These are phyloP conservation scores for Coleophoma cylindrospora DNA, from an alignment of 2,329 filamentous ascomycete genomes.

Conservation along the genomic window DNA sequence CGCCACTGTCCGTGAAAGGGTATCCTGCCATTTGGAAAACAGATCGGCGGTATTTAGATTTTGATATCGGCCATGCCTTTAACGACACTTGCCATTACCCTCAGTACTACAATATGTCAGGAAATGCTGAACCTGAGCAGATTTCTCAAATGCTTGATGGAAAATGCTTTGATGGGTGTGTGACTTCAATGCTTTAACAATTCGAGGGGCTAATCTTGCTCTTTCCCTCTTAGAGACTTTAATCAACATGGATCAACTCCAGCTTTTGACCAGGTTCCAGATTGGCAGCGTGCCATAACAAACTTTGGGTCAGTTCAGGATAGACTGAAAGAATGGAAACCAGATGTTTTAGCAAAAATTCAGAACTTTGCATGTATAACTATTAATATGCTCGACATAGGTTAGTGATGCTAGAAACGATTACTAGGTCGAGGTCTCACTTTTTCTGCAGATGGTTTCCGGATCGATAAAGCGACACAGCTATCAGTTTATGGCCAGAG, in stretches of 20 bases:
- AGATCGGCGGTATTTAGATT: background rate
- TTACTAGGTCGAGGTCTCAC: background rate
- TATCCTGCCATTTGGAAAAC: background rate
- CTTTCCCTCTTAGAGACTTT: background rate
- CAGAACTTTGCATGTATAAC: slow-evolving; percentile 58
- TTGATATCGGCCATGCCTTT: background rate
- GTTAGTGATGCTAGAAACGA: background rate
- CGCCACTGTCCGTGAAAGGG: background rate
- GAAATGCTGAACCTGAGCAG: background rate
- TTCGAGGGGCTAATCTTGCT: no score
- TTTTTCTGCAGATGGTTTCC: slow-evolving; percentile 45
- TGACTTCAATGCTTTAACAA: background rate
- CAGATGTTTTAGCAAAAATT: slow-evolving; percentile 49
- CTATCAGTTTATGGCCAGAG: slow-evolving; percentile 56
- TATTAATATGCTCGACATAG: slow-evolving; percentile 53
- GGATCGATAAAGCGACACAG: slow-evolving; percentile 62
- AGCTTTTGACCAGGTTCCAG: slow-evolving; percentile 26
- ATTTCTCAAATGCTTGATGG: background rate
- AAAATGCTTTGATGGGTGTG: background rate
- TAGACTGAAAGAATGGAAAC: slow-evolving; percentile 57
- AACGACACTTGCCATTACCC: background rate
- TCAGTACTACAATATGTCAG: background rate
- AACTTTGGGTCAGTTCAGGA: slow-evolving; percentile 65
- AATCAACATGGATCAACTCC: background rate
- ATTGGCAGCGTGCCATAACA: slow-evolving; percentile 31